Conservation (phyloP, 768 basidiomycete genomes). For the Pleurotus platypus region DNA sequence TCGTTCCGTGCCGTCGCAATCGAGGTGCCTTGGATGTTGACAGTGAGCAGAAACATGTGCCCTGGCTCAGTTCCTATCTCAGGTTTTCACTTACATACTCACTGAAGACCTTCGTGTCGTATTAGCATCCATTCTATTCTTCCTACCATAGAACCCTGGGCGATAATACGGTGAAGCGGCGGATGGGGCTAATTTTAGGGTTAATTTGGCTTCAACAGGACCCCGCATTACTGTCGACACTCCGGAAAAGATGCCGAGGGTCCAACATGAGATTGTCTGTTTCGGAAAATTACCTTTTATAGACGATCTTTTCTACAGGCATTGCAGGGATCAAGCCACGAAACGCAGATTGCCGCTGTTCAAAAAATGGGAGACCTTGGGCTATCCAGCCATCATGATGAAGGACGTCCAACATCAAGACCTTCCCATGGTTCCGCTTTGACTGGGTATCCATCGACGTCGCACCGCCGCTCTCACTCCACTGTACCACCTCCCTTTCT, state of each 20-base stretch:
- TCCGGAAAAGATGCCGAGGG: not conserved
- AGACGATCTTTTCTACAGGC: not conserved
- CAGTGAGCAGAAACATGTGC: too few relatives aligned
- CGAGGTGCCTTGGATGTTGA: too few relatives aligned
- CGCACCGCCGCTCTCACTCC: not conserved
- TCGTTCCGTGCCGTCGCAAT: too few relatives aligned
- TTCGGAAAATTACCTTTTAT: not conserved
- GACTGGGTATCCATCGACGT: not conserved
- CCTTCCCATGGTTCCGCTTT: slow-evolving; percentile 5
- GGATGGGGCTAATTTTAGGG: too few relatives aligned
- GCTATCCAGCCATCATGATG: slow-evolving; percentile 6
- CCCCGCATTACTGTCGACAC: too few relatives aligned
- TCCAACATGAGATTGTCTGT: not conserved
- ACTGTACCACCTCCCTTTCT: not conserved
- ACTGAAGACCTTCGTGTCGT: too few relatives aligned
- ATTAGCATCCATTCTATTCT: too few relatives aligned
- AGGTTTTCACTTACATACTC: too few relatives aligned
- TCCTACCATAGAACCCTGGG: too few relatives aligned
- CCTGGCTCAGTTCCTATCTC: too few relatives aligned
- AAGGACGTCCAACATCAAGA: slow-evolving; percentile 2
- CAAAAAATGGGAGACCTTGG: not conserved
- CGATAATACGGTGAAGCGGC: too few relatives aligned
- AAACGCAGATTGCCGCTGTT: slow-evolving; percentile 6
- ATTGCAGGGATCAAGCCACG: not conserved
- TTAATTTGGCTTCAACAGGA: too few relatives aligned